A percentile compares a stretch with the other conserved stretches of the same genome.
These are phyloP conservation scores for Lenzites betulinus DNA, from an alignment of 768 basidiomycete genomes.

Conservation along the genomic window DNA sequence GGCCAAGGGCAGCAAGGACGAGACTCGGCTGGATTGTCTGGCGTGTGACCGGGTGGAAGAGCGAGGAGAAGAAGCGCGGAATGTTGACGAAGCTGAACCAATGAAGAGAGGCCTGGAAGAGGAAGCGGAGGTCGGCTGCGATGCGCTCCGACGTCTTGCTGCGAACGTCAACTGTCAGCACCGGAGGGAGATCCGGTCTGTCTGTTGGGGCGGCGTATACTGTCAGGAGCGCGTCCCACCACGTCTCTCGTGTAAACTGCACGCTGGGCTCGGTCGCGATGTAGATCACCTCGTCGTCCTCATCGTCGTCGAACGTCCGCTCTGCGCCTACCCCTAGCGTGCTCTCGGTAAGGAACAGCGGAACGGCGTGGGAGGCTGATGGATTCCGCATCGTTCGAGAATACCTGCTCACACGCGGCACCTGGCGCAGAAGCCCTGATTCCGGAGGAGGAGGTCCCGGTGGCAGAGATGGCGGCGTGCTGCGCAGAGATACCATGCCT, in stretches of 20 bases:
- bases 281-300: neutral
- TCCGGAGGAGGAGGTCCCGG: too few relatives aligned
- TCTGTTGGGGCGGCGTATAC: conserved; percentile 40
- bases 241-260: conserved; percentile 66
- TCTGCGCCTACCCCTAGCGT: neutral
- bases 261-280: conserved; percentile 55
- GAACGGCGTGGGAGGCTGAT: neutral
- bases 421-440: too few relatives aligned
- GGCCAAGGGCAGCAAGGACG: conserved; percentile 58
- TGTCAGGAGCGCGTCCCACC: conserved; percentile 75
- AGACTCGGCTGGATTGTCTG: conserved; percentile 66
- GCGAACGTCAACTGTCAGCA: conserved; percentile 37
- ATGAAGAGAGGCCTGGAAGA: conserved; percentile 64
- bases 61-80: conserved; percentile 62
- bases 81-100: conserved; percentile 77
- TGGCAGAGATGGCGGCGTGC: too few relatives aligned
- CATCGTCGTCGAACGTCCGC: neutral
- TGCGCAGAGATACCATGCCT: too few relatives aligned
- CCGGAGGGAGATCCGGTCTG: neutral
- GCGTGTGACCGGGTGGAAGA: conserved; percentile 53
- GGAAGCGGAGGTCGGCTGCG: conserved; percentile 57
- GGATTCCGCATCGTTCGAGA: too few relatives aligned
- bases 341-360: neutral
- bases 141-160: conserved; percentile 46
- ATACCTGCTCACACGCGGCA: too few relatives aligned